A percentile compares a stretch with the other conserved stretches of the same genome.
These are phyloP conservation scores for Balakata baccata DNA, from an alignment of 345 rosid species.

Conservation along the genomic window DNA sequence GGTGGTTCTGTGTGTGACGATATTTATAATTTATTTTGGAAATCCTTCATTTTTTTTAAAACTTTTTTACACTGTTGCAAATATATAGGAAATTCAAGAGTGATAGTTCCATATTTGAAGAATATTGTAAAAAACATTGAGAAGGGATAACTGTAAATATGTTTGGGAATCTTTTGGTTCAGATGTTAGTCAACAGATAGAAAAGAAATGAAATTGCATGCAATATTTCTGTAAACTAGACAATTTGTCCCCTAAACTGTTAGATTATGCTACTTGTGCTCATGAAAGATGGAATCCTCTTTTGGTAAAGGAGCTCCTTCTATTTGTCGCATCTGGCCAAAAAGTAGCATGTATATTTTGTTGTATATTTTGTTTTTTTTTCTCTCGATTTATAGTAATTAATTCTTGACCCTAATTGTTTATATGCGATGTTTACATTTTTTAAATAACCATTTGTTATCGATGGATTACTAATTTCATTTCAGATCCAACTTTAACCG, in stretches of 20 bases:
- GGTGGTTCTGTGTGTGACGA: not conserved
- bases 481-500: conserved; percentile 86
- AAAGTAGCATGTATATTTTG: no score
- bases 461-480: conserved; percentile 1
- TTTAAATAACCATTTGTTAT: no score
- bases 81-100: not conserved
- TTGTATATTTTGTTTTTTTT: not conserved
- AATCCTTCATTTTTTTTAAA: not conserved
- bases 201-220: not conserved
- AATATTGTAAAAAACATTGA: not conserved
- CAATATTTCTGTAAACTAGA: not conserved
- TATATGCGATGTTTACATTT: no score
- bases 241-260: not conserved
- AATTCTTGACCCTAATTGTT: not conserved
- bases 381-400: no score
- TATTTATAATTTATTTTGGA: not conserved
- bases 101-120: not conserved
- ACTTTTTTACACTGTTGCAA: not conserved
- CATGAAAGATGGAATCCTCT: not conserved
- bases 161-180: not conserved
- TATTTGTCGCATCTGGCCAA: not conserved
- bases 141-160: not conserved
- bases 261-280: not conserved
- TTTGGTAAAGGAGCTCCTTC: not conserved
- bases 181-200: not conserved